Evolutionary conservation across 1,139 yeast genomes (phyloP).

Genomic region (Saccharomyces uvarum): DNA sequence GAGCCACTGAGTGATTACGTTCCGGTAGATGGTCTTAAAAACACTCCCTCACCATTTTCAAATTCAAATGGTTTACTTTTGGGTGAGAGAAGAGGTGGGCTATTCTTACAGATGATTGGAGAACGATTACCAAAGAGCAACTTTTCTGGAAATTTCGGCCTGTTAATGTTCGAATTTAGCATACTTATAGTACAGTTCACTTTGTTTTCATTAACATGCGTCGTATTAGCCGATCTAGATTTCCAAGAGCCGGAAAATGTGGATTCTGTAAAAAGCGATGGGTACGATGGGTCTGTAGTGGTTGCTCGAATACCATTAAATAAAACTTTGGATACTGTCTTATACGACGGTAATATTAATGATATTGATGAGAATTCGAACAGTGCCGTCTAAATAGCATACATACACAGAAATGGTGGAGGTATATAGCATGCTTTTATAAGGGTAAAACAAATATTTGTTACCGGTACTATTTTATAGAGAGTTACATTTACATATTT

Average conservation of each 20-base stretch:
- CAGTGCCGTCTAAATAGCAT: slow-evolving; percentile 4
- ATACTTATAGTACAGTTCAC: slow-evolving; percentile 30
- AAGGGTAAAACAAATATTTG: slow-evolving; percentile 19
- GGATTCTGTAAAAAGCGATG: slow-evolving; percentile 8
- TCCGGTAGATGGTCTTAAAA: slow-evolving; percentile 19
- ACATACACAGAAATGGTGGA: background rate
- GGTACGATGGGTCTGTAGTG: slow-evolving; percentile 4
- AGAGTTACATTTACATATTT: slow-evolving; percentile 8
- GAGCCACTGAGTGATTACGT: slow-evolving; percentile 15
- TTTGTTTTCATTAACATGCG: slow-evolving; percentile 31
- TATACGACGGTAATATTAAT: background rate
- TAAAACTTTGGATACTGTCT: background rate
- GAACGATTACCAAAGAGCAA: slow-evolving; percentile 34
- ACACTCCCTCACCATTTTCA: slow-evolving; percentile 26
- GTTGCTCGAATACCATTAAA: slow-evolving; percentile 1
- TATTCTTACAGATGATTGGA: slow-evolving; percentile 38
- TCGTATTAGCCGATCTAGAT: slow-evolving; percentile 29
- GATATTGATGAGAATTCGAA: slow-evolving; percentile 12
- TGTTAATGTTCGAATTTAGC: slow-evolving; percentile 29
- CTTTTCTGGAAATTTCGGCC: slow-evolving; percentile 26
- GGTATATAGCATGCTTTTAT: background rate
- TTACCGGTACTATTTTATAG: slow-evolving; percentile 20
- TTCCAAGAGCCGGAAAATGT: slow-evolving; percentile 8
- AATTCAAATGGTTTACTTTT: slow-evolving; percentile 22
- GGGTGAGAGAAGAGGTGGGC: slow-evolving; percentile 32